A percentile compares a stretch with the other conserved stretches of the same genome.
phyloP scores from a whole-genome alignment of 2,329 filamentous ascomycete genomes.

The Chrysoporthe austroafricana region DNA sequence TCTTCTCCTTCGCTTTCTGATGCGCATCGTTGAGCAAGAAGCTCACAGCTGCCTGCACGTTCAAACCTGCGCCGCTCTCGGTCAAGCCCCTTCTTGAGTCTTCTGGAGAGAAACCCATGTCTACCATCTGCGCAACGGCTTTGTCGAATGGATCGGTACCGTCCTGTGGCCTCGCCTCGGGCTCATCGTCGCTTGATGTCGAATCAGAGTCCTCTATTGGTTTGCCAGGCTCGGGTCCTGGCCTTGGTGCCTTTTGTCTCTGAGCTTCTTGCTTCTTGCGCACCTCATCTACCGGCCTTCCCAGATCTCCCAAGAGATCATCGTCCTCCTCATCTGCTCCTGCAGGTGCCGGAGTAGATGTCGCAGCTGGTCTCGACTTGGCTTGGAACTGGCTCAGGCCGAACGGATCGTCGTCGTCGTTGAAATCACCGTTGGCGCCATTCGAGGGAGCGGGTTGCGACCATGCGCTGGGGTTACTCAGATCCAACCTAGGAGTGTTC shows the following conservation, averaged over 20 bases:
- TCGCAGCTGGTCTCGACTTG: slow-evolving; percentile 34
- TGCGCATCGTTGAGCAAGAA: slow-evolving; percentile 93
- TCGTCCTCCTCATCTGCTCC: slow-evolving; percentile 55
- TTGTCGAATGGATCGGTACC: slow-evolving; percentile 70
- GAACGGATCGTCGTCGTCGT: slow-evolving; percentile 88
- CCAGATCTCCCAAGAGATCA: slow-evolving; percentile 68
- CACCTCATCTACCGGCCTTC: slow-evolving; percentile 67
- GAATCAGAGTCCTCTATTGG: slow-evolving; percentile 57
- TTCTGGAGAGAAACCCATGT: slow-evolving; percentile 90
- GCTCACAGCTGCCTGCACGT: slow-evolving; percentile 85
- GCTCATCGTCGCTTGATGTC: slow-evolving; percentile 50
- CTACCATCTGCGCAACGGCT: slow-evolving; percentile 84
- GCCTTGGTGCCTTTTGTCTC: slow-evolving; percentile 26
- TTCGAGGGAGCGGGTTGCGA: slow-evolving; percentile 39
- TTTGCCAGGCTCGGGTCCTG: slow-evolving; percentile 57
- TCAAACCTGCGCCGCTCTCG: slow-evolving; percentile 76
- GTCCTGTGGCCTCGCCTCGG: slow-evolving; percentile 38
- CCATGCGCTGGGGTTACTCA: slow-evolving; percentile 61
- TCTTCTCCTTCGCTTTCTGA: slow-evolving; percentile 75
- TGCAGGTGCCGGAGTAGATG: slow-evolving; percentile 36
- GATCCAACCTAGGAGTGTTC: slow-evolving; percentile 54
- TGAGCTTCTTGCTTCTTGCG: slow-evolving; percentile 44
- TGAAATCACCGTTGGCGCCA: slow-evolving; percentile 42
- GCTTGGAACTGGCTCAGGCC: slow-evolving; percentile 70
- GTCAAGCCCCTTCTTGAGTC: slow-evolving; percentile 80